These are phyloP conservation scores for Moelleriella libera DNA, from an alignment of 2,329 filamentous ascomycete genomes.

Conservation along the genomic window DNA sequence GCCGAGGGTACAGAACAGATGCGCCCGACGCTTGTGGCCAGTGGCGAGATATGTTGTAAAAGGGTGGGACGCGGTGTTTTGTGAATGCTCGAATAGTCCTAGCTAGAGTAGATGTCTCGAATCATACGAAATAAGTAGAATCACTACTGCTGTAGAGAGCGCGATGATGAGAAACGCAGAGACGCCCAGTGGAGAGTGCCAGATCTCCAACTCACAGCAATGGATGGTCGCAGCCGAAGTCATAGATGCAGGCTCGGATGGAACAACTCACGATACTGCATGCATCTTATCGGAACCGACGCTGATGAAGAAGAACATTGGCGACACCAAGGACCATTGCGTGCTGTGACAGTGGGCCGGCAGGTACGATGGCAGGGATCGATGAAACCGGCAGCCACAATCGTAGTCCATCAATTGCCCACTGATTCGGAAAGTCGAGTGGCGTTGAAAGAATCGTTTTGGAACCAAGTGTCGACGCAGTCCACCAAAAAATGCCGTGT, in stretches of 20 bases:
- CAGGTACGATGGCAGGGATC: neutral
- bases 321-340: no score
- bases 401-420: neutral
- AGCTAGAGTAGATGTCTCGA: neutral
- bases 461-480: neutral
- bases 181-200: neutral
- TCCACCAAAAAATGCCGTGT: neutral
- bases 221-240: neutral
- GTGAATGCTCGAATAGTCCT: neutral
- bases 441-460: neutral
- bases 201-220: neutral
- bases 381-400: neutral
- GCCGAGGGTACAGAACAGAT: no score
- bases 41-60: no score
- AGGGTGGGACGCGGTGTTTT: neutral
- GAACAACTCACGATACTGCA: neutral
- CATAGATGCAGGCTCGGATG: neutral
- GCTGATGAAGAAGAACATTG: no score
- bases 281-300: no score
- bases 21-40: no score
- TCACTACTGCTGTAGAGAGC: constrained; percentile 1
- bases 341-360: neutral
- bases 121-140: neutral
- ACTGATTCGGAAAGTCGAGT: no score
- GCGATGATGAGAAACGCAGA: neutral